Evolutionary conservation across 805 yeast species (phyloP), one percentile per base, ranked within the genome.

Genomic region (Spathaspora sp.): DNA sequence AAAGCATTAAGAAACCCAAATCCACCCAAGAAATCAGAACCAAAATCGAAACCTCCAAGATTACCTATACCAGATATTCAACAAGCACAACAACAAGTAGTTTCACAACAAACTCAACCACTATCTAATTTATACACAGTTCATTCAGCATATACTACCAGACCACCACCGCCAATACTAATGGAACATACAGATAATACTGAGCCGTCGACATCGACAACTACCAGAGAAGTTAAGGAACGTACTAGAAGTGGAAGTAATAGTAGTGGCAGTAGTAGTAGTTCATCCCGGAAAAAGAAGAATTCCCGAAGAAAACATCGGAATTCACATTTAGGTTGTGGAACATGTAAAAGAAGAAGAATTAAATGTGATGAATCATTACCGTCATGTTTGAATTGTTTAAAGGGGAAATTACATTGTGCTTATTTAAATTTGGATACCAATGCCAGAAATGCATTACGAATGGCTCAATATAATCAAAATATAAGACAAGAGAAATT

Each of bases 261-360:
- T 7, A 17, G 19, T 38, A 5, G 42, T 14, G 26, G 26, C 4
- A 5, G 49, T 16, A 28, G 16, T 51, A 43, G 52, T 20, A 39
- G 47, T n/a, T 42, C 49, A 5, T 46, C 42, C 44, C 57, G 29
- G 50, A 55, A 47, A 59, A 72, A 68, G 63, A 75, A 74, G 61
- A 72, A 69, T 60, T 72, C 79, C 7, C 70, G 89, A 59, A 72
- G 86, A 58, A 76, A 78, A 53, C 90, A 85, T 65, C 72, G 85
- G 52, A 85, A 85, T 67, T 83, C 89, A 6, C 90, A 85, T 60
- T 62, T 80, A 49, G 93, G 94, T n/a, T 87, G 94, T 67, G 82
- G 81, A 2, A 82, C 84, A 19, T 78, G 82, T 57, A 78, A 78
- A 49, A 77, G 75, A 51, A 66, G 82, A 51, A 64, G 82, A 42